Evolutionary conservation across 306 rosid species (phyloP), one percentile per base, ranked within the genome.

Genomic region (Lupinus albus): DNA sequence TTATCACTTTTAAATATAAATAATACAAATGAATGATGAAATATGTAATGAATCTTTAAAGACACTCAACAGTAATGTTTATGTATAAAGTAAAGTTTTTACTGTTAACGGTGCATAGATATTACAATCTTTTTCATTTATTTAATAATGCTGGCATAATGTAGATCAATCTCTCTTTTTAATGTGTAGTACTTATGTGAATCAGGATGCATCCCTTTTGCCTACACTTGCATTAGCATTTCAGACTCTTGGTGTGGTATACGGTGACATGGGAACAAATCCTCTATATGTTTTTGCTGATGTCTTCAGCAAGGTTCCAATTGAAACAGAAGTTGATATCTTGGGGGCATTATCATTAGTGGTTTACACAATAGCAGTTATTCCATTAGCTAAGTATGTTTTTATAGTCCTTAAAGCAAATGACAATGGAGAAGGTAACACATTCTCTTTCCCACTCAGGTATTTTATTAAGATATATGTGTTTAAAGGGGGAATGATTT

Each of bases 251-350:
- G 99, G 99, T 64, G 97, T 93, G 45, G 99, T 93, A 54, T 93
- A 93, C 50, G 99, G 99, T 41, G 90, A 93, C 83, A 62, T 93
- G 97, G 99, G 99, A 47, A 93, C 97, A 25, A 93, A 97, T 74
- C 99, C 99, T 49, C 80, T 90, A 11, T 93, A 93, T 66, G 99
- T 93, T 76, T 93, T 90, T 74, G 79, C 90, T 36, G 97, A 85
- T 79, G 99, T 93, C 70, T 93, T 93, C 80, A 74, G 89, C 86
- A 93, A 89, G 87, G 97, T 93, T 67, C 58, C 48, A 4, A 41
- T 88, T 75, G 72, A 76, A 60, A 79, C 91, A 4, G 94, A 93
- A 8, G 88, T 82, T 63, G 97, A 93, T 67, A 75, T 93, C 71
- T 72, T 93, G 85, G 99, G 99, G 49, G 94, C 97, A n/a, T 84